A percentile compares a stretch with the other conserved stretches of the same genome.
phyloP scores from a whole-genome alignment of 805 yeast genomes.

The Nakazawaea ishiwadae region DNA sequence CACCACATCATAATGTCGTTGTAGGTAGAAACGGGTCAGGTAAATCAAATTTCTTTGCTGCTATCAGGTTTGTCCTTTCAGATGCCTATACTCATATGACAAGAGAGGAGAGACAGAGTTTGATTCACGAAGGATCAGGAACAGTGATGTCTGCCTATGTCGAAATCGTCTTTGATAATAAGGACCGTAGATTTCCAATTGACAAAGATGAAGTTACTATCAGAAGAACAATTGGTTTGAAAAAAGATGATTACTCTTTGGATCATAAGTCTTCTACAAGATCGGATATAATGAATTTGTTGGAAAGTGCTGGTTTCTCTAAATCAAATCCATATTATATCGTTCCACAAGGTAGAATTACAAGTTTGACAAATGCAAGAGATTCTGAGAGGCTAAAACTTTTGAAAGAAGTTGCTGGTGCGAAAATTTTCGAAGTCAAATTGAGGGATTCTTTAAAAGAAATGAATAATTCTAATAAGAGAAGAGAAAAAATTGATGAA shows the following conservation, averaged over 20 bases:
- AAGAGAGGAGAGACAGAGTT: slow-evolving; percentile 79
- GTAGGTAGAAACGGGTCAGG: slow-evolving; percentile 97
- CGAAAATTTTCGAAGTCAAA: slow-evolving; percentile 81
- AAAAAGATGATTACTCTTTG: slow-evolving; percentile 85
- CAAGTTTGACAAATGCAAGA: slow-evolving; percentile 83
- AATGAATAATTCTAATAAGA: slow-evolving; percentile 67
- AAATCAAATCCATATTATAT: slow-evolving; percentile 89
- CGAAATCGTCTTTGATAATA: slow-evolving; percentile 81
- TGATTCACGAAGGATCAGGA: slow-evolving; percentile 87
- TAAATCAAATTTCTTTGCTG: slow-evolving; percentile 92
- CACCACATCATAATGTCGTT: slow-evolving; percentile 80
- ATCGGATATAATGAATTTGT: slow-evolving; percentile 71
- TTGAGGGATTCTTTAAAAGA: slow-evolving; percentile 75
- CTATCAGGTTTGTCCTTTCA: slow-evolving; percentile 85
- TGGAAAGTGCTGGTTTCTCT: slow-evolving; percentile 92
- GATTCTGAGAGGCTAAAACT: slow-evolving; percentile 75
- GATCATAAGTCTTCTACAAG: slow-evolving; percentile 78
- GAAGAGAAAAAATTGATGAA: slow-evolving; percentile 68
- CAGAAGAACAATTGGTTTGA: slow-evolving; percentile 88
- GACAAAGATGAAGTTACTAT: slow-evolving; percentile 65
- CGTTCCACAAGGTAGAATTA: slow-evolving; percentile 94
- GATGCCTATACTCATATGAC: slow-evolving; percentile 85
- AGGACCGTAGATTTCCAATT: slow-evolving; percentile 69
- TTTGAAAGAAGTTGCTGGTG: slow-evolving; percentile 92
- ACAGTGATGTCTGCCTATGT: slow-evolving; percentile 91